A percentile compares a stretch with the other conserved stretches of the same genome.
Evolutionary conservation across 164 flowering plant genomes (phyloP).

Genomic region (Macadamia integrifolia): DNA sequence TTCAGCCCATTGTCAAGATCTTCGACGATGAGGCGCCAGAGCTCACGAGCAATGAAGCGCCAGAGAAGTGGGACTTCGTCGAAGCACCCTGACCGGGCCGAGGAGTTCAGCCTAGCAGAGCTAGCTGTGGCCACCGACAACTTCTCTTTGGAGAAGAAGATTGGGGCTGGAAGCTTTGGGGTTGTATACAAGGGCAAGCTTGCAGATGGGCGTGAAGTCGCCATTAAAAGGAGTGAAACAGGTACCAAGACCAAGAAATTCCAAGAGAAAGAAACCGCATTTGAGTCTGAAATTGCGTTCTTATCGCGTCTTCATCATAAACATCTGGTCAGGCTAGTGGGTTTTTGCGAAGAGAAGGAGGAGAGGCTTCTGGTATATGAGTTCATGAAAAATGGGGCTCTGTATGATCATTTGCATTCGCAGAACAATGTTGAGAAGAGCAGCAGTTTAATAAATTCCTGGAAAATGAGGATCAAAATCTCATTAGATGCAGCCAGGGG

Average conservation of each 20-base stretch:
- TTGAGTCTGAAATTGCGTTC: constrained; percentile 80
- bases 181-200: constrained; percentile 71
- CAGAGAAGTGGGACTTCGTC: constrained; percentile 95
- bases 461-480: constrained; percentile 84
- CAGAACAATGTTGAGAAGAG: constrained; percentile 43
- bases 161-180: constrained; percentile 93
- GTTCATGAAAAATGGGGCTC: constrained; percentile 88
- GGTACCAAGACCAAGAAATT: constrained; percentile 38
- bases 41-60: constrained; percentile 67
- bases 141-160: constrained; percentile 69
- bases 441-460: constrained; percentile 58
- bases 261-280: constrained; percentile 90
- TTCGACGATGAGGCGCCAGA: constrained; percentile 64
- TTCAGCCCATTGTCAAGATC: constrained; percentile 52
- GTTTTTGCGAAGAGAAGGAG: constrained; percentile 79
- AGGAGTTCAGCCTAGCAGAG: constrained; percentile 66
- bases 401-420: constrained; percentile 78
- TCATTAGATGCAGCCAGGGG: constrained; percentile 87
- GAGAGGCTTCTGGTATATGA: constrained; percentile 92
- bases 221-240: constrained; percentile 82
- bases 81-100: constrained; percentile 67
- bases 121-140: constrained; percentile 64
- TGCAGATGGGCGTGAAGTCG: constrained; percentile 75
- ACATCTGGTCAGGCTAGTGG: constrained; percentile 83
- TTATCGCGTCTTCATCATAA: constrained; percentile 90